phyloP scores from a whole-genome alignment of 345 rosid genomes.

The Acer negundo region DNA sequence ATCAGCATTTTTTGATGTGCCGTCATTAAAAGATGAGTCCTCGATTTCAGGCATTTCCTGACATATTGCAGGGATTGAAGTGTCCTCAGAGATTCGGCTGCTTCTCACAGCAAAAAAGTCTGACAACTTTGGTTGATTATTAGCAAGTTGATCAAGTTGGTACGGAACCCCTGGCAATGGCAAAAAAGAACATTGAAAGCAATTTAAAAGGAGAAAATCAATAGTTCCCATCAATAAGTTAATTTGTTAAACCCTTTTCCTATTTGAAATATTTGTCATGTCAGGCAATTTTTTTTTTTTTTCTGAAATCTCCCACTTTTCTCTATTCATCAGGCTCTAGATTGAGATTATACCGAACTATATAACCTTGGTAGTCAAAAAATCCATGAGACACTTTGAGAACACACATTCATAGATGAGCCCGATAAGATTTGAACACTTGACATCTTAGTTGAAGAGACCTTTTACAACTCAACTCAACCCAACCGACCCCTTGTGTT shows the following conservation, averaged over 20 bases:
- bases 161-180: conserved; percentile 76
- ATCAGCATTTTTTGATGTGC: conserved; percentile 32
- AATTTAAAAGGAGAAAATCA: neutral
- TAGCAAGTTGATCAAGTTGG: conserved; percentile 82
- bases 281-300: neutral
- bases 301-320: neutral
- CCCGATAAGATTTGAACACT: neutral
- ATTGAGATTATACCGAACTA: neutral
- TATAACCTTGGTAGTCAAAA: neutral
- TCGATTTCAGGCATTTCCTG: conserved; percentile 35
- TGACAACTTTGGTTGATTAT: conserved; percentile 84
- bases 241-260: neutral
- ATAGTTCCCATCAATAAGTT: neutral
- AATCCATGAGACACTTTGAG: neutral
- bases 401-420: neutral
- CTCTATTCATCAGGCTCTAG: neutral
- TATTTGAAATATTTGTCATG: neutral
- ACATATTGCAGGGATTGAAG: conserved; percentile 26
- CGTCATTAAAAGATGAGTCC: conserved; percentile 42
- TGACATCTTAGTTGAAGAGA: neutral
- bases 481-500: conserved; percentile 6
- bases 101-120: conserved; percentile 62
- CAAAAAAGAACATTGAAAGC: conserved; percentile 16
- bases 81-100: conserved; percentile 29
- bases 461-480: neutral